Evolutionary conservation across 2,329 filamentous ascomycete species (phyloP).

Genomic region (Graphilbum fragrans): DNA sequence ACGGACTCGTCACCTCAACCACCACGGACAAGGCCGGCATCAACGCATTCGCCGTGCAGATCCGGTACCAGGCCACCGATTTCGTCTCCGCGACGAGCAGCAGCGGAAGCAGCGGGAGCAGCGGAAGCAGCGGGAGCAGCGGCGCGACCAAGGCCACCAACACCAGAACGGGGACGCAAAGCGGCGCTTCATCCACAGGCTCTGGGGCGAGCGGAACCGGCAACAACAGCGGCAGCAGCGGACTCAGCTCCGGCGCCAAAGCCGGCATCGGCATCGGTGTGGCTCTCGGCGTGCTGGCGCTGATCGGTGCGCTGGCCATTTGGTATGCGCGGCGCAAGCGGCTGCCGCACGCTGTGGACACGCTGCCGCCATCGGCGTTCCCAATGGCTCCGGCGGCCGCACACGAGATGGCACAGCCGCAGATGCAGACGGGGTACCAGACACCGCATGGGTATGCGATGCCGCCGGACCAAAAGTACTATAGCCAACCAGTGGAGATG

Average conservation of each 20-base stretch:
- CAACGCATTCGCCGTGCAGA: constrained; percentile 7
- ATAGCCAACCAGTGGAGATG: too few relatives aligned
- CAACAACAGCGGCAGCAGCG: background rate
- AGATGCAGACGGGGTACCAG: too few relatives aligned
- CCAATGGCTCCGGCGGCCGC: too few relatives aligned
- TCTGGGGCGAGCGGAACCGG: background rate
- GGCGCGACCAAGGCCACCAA: background rate
- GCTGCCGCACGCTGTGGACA: too few relatives aligned
- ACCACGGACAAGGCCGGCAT: background rate
- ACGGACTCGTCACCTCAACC: background rate
- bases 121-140: background rate
- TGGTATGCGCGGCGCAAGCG: too few relatives aligned
- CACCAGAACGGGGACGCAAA: too few relatives aligned
- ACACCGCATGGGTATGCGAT: too few relatives aligned
- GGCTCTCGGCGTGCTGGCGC: constrained; percentile 14
- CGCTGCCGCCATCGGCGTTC: too few relatives aligned
- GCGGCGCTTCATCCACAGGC: too few relatives aligned
- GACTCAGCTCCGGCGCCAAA: constrained; percentile 21
- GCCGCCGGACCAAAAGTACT: too few relatives aligned
- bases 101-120: background rate
- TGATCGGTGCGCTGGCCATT: too few relatives aligned
- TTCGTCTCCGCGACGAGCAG: background rate
- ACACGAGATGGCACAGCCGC: too few relatives aligned
- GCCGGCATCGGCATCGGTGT: constrained; percentile 22
- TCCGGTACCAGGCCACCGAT: constrained; percentile 6